A percentile compares a stretch with the other conserved stretches of the same genome.
These are phyloP conservation scores for Backusella mclennaniae DNA, from an alignment of 192 early-diverging fungal species.

Conservation along the genomic window DNA sequence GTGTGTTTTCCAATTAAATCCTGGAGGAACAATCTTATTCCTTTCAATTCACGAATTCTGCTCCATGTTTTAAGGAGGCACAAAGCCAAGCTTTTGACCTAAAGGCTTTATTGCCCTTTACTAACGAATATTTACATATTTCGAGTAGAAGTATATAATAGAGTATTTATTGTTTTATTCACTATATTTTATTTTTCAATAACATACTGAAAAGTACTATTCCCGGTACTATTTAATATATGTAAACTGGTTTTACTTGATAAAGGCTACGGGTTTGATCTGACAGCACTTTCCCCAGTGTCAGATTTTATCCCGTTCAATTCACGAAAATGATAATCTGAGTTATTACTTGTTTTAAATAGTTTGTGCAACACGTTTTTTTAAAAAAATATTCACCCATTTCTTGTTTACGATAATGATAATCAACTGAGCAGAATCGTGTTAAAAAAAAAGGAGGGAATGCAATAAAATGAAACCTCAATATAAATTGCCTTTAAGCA, in stretches of 20 bases:
- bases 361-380: background rate
- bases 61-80: background rate
- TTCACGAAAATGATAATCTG: slow-evolving; percentile 3
- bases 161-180: background rate
- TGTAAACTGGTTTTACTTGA: background rate
- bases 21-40: slow-evolving; percentile 6
- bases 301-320: background rate
- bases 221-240: background rate
- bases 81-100: background rate
- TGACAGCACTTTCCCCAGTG: background rate
- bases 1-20: background rate
- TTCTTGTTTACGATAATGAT: background rate
- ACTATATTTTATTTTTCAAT: background rate
- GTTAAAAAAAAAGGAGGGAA: no score
- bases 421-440: background rate
- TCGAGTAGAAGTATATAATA: background rate
- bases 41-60: background rate
- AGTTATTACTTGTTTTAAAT: background rate
- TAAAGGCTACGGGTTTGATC: background rate
- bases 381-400: background rate
- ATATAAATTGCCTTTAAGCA: no score
- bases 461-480: no score
- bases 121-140: background rate
- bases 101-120: background rate
- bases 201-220: background rate